A percentile compares a stretch with the other conserved stretches of the same genome.
Evolutionary conservation across 257 asterid species (phyloP).

Genomic region (Plantago ovata): DNA sequence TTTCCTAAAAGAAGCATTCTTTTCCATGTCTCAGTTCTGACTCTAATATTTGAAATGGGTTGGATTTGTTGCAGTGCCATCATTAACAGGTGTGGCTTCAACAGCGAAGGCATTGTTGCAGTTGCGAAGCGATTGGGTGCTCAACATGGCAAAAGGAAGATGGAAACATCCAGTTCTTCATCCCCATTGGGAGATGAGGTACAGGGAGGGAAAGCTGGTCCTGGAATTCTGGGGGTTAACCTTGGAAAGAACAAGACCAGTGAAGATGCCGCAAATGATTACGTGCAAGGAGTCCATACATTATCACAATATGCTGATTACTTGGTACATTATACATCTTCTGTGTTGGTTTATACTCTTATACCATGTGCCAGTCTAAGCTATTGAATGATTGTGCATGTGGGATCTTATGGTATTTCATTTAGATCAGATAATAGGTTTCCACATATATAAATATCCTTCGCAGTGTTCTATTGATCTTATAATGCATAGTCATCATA

Average conservation of each 20-base stretch:
- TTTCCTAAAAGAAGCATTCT: neutral
- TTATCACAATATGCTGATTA: slow-evolving; percentile 98
- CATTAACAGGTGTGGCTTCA: slow-evolving; percentile 96
- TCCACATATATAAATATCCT: too few species aligned
- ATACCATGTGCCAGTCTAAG: neutral
- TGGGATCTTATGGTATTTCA: too few species aligned
- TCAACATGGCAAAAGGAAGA: slow-evolving; percentile 94
- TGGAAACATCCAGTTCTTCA: slow-evolving; percentile 75
- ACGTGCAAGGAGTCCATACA: slow-evolving; percentile 99
- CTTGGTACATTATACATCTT: slow-evolving; percentile 49
- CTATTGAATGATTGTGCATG: neutral
- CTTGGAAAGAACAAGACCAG: slow-evolving; percentile 95
- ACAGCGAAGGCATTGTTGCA: slow-evolving; percentile 95
- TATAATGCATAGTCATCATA: neutral
- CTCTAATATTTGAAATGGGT: slow-evolving; percentile 19
- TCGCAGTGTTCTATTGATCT: neutral
- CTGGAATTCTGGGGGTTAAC: slow-evolving; percentile 97
- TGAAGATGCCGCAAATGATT: slow-evolving; percentile 96
- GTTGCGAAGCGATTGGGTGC: slow-evolving; percentile 96
- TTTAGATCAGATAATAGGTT: too few species aligned
- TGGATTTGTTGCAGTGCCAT: slow-evolving; percentile 62
- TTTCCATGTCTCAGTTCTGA: neutral
- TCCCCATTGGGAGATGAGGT: slow-evolving; percentile 70
- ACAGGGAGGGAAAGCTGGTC: slow-evolving; percentile 97
- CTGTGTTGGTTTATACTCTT: neutral